These are phyloP conservation scores for Auriscalpium orientale DNA, from an alignment of 768 basidiomycete species.

Conservation along the genomic window DNA sequence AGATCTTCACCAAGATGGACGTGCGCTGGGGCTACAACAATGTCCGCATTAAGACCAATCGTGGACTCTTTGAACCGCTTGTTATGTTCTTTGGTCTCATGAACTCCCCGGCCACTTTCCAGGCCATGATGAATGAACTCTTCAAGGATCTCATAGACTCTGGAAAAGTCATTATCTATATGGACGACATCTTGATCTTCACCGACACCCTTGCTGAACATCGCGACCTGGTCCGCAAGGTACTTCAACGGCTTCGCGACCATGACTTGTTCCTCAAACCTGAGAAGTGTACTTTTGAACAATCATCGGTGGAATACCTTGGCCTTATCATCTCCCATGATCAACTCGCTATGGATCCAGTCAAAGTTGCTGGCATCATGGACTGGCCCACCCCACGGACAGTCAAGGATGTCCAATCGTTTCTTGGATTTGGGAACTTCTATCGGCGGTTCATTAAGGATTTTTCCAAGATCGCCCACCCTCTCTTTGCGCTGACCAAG, in stretches of 20 bases:
- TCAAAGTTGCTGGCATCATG: slow-evolving; percentile 28
- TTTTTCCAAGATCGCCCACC: slow-evolving; percentile 24
- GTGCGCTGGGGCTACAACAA: slow-evolving; percentile 24
- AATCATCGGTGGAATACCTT: slow-evolving; percentile 12
- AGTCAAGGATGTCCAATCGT: slow-evolving; percentile 22
- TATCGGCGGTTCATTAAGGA: slow-evolving; percentile 26
- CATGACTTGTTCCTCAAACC: slow-evolving; percentile 18
- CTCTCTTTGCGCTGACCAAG: slow-evolving; percentile 21
- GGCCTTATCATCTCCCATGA: slow-evolving; percentile 16
- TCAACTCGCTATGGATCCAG: slow-evolving; percentile 22
- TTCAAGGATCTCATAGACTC: slow-evolving; percentile 23
- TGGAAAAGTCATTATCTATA: slow-evolving; percentile 22
- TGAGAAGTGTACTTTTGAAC: slow-evolving; percentile 15
- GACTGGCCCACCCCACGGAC: slow-evolving; percentile 30
- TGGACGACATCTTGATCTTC: slow-evolving; percentile 29
- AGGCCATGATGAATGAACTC: slow-evolving; percentile 20
- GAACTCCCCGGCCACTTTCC: slow-evolving; percentile 22
- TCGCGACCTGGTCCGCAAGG: slow-evolving; percentile 2
- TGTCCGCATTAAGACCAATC: slow-evolving; percentile 21
- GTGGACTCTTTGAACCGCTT: slow-evolving; percentile 21
- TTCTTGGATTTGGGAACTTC: slow-evolving; percentile 35
- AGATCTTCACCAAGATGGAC: slow-evolving; percentile 21
- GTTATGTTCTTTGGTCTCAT: slow-evolving; percentile 26
- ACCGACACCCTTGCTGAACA: slow-evolving; percentile 11
- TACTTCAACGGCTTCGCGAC: slow-evolving; percentile 16